phyloP scores from a whole-genome alignment of 2,329 filamentous ascomycete species.

The Cladosporium velox region DNA sequence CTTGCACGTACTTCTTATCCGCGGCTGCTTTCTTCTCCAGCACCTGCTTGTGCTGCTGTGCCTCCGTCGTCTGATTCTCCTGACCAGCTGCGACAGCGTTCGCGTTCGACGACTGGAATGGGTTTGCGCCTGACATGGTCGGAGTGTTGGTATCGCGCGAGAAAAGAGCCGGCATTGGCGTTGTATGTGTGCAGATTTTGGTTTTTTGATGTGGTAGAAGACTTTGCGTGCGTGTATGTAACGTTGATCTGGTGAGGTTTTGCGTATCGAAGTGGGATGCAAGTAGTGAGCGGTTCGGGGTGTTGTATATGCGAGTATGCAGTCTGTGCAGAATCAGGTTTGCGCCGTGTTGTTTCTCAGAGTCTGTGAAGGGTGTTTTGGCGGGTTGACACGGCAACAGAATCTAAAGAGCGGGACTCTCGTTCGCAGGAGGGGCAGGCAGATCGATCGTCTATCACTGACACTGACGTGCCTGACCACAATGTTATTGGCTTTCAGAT shows the following conservation, averaged over 20 bases:
- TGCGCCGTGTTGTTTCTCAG: conserved; percentile 8
- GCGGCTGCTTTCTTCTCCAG: conserved; percentile 14
- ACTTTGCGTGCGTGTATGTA: neutral
- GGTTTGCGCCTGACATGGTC: conserved; percentile 23
- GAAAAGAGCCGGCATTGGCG: conserved; percentile 28
- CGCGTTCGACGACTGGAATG: conserved; percentile 18
- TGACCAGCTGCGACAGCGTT: conserved; percentile 20
- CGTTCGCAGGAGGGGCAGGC: neutral
- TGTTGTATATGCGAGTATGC: conserved; percentile 1
- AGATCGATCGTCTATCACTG: neutral
- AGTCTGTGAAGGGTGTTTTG: conserved; percentile 5
- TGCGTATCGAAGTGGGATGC: neutral
- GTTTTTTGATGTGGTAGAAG: neutral
- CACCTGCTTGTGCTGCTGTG: conserved; percentile 16
- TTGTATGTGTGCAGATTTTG: neutral
- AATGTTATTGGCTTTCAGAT: neutral
- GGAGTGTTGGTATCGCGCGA: conserved; percentile 32
- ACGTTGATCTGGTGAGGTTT: neutral
- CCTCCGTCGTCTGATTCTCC: conserved; percentile 29
- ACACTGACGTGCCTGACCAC: neutral
- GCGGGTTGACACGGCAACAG: neutral
- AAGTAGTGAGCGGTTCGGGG: neutral
- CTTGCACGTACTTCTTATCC: conserved; percentile 18
- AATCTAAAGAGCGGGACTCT: neutral
- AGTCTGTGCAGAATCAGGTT: conserved; percentile 1